A percentile compares a stretch with the other conserved stretches of the same genome.
Conservation (phyloP, 164 flowering plant genomes). For the Taxillus chinensis region DNA sequence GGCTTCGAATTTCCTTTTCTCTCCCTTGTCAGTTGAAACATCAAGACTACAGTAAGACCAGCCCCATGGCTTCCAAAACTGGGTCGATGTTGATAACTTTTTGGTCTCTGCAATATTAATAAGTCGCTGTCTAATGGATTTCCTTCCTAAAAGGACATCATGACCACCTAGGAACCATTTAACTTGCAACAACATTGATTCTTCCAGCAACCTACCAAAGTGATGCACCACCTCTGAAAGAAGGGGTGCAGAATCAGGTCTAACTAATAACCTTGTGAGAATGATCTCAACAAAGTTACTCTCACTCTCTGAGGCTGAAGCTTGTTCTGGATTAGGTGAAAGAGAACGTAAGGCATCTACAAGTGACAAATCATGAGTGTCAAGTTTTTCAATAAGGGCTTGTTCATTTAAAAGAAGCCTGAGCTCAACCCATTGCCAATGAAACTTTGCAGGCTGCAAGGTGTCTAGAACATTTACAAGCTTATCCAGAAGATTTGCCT, state of each 20-base stretch:
- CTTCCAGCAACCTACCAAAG: conserved; percentile 79
- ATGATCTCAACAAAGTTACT: conserved; percentile 61
- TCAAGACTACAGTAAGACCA: conserved; percentile 46
- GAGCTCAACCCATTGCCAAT: conserved; percentile 99
- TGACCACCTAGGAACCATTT: conserved; percentile 86
- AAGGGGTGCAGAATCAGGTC: conserved; percentile 95
- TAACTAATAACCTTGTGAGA: conserved; percentile 81
- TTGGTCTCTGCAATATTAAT: conserved; percentile 59
- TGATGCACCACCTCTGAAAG: conserved; percentile 85
- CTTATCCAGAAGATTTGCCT: conserved; percentile 61
- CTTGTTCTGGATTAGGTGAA: conserved; percentile 51
- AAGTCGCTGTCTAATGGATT: conserved; percentile 76
- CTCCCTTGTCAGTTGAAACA: conserved; percentile 21
- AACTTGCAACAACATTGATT: conserved; percentile 66
- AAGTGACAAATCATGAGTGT: conserved; percentile 41
- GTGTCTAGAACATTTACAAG: conserved; percentile 77
- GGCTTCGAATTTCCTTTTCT: conserved; percentile 51
- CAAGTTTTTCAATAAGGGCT: conserved; percentile 66
- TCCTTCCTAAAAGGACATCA: conserved; percentile 85
- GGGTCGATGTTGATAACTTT: conserved; percentile 56
- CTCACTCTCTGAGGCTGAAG: conserved; percentile 66
- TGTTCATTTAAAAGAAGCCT: conserved; percentile 92
- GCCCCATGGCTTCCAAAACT: conserved; percentile 89
- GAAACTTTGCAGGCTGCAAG: conserved; percentile 90
- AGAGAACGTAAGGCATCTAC: conserved; percentile 65